phyloP scores from a whole-genome alignment of 352 stramenopile genomes.

The Globisporangium orthogonon region DNA sequence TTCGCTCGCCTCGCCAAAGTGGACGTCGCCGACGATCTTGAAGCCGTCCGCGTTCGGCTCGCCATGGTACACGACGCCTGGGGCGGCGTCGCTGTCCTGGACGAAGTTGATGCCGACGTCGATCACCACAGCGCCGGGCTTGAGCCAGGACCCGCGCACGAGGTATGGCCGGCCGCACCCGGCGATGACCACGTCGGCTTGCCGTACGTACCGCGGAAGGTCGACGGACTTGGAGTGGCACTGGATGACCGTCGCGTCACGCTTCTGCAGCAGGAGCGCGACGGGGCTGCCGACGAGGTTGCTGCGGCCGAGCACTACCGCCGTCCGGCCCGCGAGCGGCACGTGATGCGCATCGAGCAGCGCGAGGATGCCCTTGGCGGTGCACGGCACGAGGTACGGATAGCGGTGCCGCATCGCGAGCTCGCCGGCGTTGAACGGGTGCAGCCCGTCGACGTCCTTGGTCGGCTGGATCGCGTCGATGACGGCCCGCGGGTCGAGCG shows the following conservation, averaged over 20 bases:
- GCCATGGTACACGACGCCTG: constrained; percentile 34
- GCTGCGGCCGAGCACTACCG: constrained; percentile 95
- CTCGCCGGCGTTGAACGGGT: constrained; percentile 95
- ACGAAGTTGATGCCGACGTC: constrained; percentile 99
- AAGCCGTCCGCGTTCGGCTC: constrained; percentile 81
- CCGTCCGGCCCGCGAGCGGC: constrained; percentile 89
- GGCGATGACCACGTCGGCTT: constrained; percentile 96
- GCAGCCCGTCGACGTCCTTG: constrained; percentile 99
- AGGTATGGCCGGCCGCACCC: constrained; percentile 94
- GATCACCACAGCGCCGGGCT: constrained; percentile 95
- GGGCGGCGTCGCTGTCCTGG: constrained; percentile 30
- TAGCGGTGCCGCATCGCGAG: constrained; percentile 85
- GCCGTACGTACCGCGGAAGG: constrained; percentile 78
- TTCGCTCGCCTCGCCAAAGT: constrained; percentile 79
- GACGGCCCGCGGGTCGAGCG: constrained; percentile 92
- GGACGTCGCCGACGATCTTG: constrained; percentile 96
- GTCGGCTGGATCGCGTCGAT: constrained; percentile 89
- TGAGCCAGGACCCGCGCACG: constrained; percentile 95
- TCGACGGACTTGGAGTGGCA: constrained; percentile 94
- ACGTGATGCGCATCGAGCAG: constrained; percentile 90
- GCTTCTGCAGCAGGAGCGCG: constrained; percentile 92
- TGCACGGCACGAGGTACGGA: constrained; percentile 93
- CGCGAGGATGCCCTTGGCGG: constrained; percentile 95
- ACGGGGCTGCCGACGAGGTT: constrained; percentile 98
- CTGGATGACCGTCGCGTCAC: constrained; percentile 97